Conservation (phyloP, 75 land plant species). For the Pinus albicaulis region DNA sequence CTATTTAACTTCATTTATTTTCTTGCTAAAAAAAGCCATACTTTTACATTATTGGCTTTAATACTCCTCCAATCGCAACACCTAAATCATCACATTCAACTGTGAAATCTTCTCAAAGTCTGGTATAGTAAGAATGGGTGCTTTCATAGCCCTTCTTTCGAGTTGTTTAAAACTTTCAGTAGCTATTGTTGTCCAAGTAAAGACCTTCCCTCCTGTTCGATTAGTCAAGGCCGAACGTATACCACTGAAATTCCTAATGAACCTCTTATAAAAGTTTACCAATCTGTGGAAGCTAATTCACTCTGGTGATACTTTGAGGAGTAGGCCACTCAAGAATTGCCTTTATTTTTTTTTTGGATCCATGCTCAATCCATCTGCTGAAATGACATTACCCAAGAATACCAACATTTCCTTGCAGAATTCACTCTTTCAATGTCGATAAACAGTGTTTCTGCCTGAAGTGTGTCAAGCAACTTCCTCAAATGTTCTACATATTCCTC, state of each 20-base stretch:
- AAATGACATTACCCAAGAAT: slow-evolving; percentile 18
- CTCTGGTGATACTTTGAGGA: neutral
- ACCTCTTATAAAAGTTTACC: slow-evolving; percentile 14
- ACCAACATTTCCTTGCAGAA: slow-evolving; percentile 11
- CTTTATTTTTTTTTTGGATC: slow-evolving; percentile 5
- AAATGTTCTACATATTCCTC: slow-evolving; percentile 12
- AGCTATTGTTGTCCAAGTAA: neutral
- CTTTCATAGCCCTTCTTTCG: too few species aligned
- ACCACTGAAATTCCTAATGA: slow-evolving; percentile 13
- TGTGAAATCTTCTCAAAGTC: too few species aligned
- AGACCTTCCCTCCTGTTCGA: neutral
- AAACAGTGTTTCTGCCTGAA: slow-evolving; percentile 8
- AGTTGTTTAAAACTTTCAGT: neutral
- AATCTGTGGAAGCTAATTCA: slow-evolving; percentile 9
- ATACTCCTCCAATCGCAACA: too few species aligned
- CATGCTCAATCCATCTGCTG: slow-evolving; percentile 7
- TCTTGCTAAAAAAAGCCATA: slow-evolving; percentile 9
- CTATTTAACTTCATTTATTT: neutral
- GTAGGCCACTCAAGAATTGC: slow-evolving; percentile 19
- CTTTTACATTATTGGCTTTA: neutral
- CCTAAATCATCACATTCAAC: neutral
- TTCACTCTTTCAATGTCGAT: slow-evolving; percentile 10
- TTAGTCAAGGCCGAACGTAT: slow-evolving; percentile 7
- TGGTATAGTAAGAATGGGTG: too few species aligned
- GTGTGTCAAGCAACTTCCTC: neutral